Conservation (phyloP, 306 rosid species). For the Hylodesmum podocarpum region DNA sequence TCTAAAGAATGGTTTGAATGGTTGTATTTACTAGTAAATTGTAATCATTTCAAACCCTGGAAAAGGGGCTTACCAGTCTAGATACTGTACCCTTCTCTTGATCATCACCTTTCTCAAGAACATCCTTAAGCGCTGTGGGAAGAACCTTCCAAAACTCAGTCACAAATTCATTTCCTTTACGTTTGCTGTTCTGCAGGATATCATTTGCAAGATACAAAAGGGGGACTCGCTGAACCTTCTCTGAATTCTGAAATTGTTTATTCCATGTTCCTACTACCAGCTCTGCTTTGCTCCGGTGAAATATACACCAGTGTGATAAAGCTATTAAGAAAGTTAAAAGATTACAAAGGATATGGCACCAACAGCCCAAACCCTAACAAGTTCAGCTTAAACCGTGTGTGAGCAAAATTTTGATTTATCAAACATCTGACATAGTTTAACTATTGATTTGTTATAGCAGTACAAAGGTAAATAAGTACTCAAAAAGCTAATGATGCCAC, state of each 20-base stretch:
- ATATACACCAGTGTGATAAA: slow-evolving; percentile 96
- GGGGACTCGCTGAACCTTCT: slow-evolving; percentile 66
- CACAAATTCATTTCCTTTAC: slow-evolving; percentile 95
- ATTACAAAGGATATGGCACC: slow-evolving; percentile 21
- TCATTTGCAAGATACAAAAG: slow-evolving; percentile 95
- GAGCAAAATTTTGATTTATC: background rate
- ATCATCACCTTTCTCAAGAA: slow-evolving; percentile 56
- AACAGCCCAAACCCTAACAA: slow-evolving; percentile 11
- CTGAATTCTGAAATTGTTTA: slow-evolving; percentile 64
- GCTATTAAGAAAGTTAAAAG: slow-evolving; percentile 68
- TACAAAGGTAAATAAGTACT: background rate
- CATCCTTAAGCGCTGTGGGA: slow-evolving; percentile 73
- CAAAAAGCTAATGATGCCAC: background rate
- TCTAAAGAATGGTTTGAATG: background rate
- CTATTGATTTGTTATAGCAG: background rate
- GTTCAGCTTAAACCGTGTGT: background rate
- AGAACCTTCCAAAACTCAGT: slow-evolving; percentile 90
- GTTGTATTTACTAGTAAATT: background rate
- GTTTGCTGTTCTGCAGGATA: slow-evolving; percentile 90
- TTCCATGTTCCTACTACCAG: slow-evolving; percentile 87
- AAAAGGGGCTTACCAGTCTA: slow-evolving; percentile 64
- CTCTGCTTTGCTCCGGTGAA: slow-evolving; percentile 85
- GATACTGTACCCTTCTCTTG: slow-evolving; percentile 57
- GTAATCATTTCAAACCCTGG: slow-evolving; percentile 11
- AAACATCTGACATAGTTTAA: background rate